phyloP scores from a whole-genome alignment of 2,329 filamentous ascomycete species.

The Aspergillus versicolor region DNA sequence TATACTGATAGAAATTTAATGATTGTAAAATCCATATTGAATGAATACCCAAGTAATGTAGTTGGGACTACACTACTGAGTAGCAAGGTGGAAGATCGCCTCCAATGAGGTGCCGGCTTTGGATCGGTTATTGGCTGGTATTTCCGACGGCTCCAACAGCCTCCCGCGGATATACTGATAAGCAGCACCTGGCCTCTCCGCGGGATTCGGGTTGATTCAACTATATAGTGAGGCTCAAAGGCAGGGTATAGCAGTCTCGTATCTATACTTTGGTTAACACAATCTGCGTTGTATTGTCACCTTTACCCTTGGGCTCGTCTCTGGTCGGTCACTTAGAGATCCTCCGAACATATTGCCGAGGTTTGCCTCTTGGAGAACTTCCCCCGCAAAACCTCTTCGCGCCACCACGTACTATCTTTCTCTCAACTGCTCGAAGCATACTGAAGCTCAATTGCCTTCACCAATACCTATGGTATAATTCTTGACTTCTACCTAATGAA shows the following conservation, averaged over 20 bases:
- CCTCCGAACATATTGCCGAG: constrained; percentile 26
- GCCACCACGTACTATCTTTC: not conserved
- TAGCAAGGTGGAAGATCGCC: not conserved
- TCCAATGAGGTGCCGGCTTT: constrained; percentile 1
- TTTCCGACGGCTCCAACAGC: constrained; percentile 9
- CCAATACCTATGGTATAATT: not conserved
- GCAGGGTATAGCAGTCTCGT: not conserved
- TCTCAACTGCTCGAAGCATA: not conserved
- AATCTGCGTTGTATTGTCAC: not conserved
- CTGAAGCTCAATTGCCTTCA: constrained; percentile 1
- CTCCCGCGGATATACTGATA: constrained; percentile 9
- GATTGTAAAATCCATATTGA: not conserved
- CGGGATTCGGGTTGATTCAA: constrained; percentile 13
- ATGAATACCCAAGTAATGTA: not conserved
- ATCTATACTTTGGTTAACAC: not conserved
- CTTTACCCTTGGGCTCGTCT: not conserved
- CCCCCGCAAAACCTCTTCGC: not conserved
- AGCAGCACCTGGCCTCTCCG: not conserved
- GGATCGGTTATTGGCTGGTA: constrained; percentile 9
- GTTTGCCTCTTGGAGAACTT: constrained; percentile 16
- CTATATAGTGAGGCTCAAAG: not conserved
- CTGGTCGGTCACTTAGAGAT: not conserved
- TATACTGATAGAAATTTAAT: not conserved
- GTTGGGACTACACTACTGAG: too few species aligned
- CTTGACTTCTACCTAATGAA: constrained; percentile 27